These are phyloP conservation scores for Volutella citrinella DNA, from an alignment of 2,329 filamentous ascomycete genomes.

Conservation along the genomic window DNA sequence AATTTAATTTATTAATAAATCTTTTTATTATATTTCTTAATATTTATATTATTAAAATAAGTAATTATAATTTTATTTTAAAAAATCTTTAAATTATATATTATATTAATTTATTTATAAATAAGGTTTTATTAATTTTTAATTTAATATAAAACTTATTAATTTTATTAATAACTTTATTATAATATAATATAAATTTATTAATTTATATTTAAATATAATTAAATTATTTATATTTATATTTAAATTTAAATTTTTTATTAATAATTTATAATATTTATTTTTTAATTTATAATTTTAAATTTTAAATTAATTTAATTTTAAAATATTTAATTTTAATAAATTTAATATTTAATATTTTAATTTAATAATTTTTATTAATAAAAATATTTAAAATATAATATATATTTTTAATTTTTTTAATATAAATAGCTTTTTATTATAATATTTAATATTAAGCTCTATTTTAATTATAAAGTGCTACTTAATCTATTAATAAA, in stretches of 20 bases:
- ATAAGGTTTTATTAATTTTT: conserved; percentile 5
- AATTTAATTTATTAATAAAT: background rate
- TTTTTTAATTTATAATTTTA: no score
- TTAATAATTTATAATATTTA: background rate
- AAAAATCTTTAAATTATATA: background rate
- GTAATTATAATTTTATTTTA: background rate
- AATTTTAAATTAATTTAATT: no score
- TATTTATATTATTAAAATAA: background rate
- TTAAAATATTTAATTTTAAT: no score
- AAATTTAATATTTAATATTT: background rate
- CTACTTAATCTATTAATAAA: background rate
- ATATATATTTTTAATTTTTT: background rate
- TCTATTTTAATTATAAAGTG: background rate
- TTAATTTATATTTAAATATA: no score
- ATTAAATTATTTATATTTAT: no score
- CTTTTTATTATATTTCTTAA: background rate
- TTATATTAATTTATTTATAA: background rate
- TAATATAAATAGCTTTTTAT: background rate
- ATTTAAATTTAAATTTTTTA: background rate
- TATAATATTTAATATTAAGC: background rate
- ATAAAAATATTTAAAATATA: background rate
- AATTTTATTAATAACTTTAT: conserved; percentile 10
- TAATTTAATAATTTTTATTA: background rate
- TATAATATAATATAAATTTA: conserved; percentile 11
- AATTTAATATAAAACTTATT: background rate